Evolutionary conservation across 805 yeast species (phyloP).

Genomic region (Metschnikowia reukaufii): DNA sequence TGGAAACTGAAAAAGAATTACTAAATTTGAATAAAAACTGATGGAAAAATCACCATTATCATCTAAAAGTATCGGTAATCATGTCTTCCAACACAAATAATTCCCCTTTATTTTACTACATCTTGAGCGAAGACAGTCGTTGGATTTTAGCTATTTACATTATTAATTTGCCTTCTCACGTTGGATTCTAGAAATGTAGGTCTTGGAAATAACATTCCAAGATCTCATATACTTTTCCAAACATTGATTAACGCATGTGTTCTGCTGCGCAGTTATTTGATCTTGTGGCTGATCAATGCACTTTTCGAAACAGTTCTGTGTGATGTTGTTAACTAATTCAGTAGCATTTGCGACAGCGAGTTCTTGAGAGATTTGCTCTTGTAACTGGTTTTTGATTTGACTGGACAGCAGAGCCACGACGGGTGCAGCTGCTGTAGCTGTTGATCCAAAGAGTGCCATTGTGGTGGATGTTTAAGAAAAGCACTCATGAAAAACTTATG

Average conservation of each 20-base stretch:
- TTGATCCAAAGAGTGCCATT: constrained; percentile 21
- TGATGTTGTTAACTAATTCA: constrained; percentile 77
- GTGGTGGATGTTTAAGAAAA: background rate
- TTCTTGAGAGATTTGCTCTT: constrained; percentile 73
- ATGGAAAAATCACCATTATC: no score
- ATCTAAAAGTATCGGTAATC: no score
- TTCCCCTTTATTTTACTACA: no score
- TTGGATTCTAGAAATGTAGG: constrained; percentile 76
- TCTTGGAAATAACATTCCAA: constrained; percentile 81
- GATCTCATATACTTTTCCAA: constrained; percentile 85
- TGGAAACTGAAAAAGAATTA: no score
- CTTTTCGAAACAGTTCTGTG: constrained; percentile 82
- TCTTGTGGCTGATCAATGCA: constrained; percentile 68
- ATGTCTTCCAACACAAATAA: no score
- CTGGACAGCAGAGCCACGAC: constrained; percentile 12
- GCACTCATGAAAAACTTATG: background rate
- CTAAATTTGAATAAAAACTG: no score
- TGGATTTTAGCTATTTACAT: constrained; percentile 5
- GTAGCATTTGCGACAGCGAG: constrained; percentile 91
- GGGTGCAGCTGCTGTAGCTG: constrained; percentile 13
- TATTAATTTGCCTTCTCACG: constrained; percentile 14
- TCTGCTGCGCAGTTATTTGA: constrained; percentile 50
- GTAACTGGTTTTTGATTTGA: constrained; percentile 56
- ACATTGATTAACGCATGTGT: constrained; percentile 72
- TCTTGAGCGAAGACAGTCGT: background rate